Conservation (phyloP, 2,329 filamentous ascomycete genomes). For the Torrubiella hemipterigena region DNA sequence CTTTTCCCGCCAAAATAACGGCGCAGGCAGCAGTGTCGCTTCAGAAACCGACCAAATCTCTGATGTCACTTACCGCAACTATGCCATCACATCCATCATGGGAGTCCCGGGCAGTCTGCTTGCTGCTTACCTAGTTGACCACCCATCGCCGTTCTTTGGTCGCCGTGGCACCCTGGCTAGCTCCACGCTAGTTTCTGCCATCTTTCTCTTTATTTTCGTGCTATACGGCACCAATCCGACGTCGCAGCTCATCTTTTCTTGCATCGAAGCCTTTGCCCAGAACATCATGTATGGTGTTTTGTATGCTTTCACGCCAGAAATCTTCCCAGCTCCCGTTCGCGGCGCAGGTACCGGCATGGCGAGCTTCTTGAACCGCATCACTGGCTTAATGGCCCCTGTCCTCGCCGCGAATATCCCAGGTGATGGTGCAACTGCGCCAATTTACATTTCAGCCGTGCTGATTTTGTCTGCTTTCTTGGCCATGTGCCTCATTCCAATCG, state of each 20-base stretch:
- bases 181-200: constrained; percentile 53
- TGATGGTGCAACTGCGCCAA: constrained; percentile 43
- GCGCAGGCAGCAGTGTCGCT: constrained; percentile 12
- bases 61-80: constrained; percentile 59
- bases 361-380: constrained; percentile 57
- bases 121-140: constrained; percentile 60
- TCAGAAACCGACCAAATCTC: constrained; percentile 25
- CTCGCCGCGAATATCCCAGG: constrained; percentile 50
- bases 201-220: constrained; percentile 59
- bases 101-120: constrained; percentile 69
- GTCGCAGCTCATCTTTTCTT: constrained; percentile 53
- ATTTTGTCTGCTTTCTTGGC: constrained; percentile 48
- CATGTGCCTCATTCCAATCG: constrained; percentile 50
- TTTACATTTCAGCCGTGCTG: constrained; percentile 43
- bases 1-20: constrained; percentile 45
- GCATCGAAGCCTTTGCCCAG: constrained; percentile 58
- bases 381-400: constrained; percentile 56
- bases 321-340: constrained; percentile 60
- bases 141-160: constrained; percentile 49
- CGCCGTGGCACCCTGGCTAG: constrained; percentile 60
- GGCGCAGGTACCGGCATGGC: constrained; percentile 63
- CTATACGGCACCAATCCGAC: constrained; percentile 41
- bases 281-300: constrained; percentile 70
- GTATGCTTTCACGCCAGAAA: constrained; percentile 66
- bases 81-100: constrained; percentile 65